These are phyloP conservation scores for Calonectria pseudoturangicola DNA, from an alignment of 2,329 filamentous ascomycete species.

Conservation along the genomic window DNA sequence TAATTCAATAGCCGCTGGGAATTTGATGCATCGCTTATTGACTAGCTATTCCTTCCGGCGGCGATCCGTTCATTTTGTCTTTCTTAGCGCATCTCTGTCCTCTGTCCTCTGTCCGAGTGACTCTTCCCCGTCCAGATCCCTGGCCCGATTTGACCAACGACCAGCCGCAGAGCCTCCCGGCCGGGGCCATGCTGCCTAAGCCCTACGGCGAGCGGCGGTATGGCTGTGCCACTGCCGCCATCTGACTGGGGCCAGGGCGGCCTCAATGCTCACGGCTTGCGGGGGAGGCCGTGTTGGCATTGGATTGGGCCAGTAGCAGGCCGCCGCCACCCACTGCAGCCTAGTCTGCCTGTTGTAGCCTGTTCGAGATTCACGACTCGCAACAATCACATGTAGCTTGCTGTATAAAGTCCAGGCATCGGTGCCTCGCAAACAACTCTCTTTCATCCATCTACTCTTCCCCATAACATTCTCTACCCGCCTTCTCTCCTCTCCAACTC, in stretches of 20 bases:
- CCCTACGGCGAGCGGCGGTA: slow-evolving; percentile 9
- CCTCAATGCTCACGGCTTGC: slow-evolving; percentile 7
- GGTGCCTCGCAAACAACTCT: neutral
- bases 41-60: neutral
- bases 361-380: neutral
- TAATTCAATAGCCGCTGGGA: neutral
- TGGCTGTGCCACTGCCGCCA: slow-evolving; percentile 12
- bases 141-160: neutral
- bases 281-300: neutral
- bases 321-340: neutral
- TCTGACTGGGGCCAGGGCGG: slow-evolving; percentile 19
- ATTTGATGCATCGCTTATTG: neutral
- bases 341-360: neutral
- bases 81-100: too few relatives aligned
- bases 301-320: neutral
- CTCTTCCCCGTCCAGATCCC: slow-evolving; percentile 9
- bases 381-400: neutral
- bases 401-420: slow-evolving; percentile 1
- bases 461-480: neutral
- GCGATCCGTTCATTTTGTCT: neutral
- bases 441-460: neutral
- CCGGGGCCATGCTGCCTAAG: slow-evolving; percentile 11
- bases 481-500: neutral
- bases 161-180: neutral
- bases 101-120: slow-evolving; percentile 18